Percentiles rank a stretch among this genome's conserved stretches.
These are phyloP conservation scores for Phylloboletellus chloephorus DNA, from an alignment of 1,284 basidiomycete species.

Conservation along the genomic window DNA sequence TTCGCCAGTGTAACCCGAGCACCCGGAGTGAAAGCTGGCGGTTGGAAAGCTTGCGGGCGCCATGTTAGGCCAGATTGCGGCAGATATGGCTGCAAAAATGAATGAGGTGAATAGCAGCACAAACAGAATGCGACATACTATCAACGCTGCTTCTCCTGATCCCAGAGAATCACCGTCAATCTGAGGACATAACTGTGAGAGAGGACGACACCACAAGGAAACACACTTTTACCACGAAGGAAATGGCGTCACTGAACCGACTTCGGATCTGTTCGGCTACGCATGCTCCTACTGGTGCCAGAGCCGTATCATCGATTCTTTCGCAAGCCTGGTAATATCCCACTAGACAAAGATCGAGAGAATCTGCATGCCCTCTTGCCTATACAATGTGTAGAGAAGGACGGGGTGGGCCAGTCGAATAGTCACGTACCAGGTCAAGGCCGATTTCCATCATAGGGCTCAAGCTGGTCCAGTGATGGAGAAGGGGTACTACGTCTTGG, in stretches of 20 bases:
- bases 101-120: background rate
- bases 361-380: conserved; percentile 54
- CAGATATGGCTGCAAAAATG: conserved; percentile 42
- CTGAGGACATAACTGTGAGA: conserved; percentile 30
- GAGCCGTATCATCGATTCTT: conserved; percentile 48
- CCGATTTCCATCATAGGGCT: conserved; percentile 79
- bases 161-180: conserved; percentile 54
- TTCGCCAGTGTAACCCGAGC: conserved; percentile 44
- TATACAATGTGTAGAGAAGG: conserved; percentile 24
- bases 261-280: conserved; percentile 49
- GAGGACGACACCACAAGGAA: conserved; percentile 5
- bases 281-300: conserved; percentile 61
- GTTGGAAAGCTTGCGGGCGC: conserved; percentile 37
- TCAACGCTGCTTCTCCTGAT: conserved; percentile 44
- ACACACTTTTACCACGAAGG: conserved; percentile 49
- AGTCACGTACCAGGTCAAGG: conserved; percentile 55
- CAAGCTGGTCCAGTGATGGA: conserved; percentile 75
- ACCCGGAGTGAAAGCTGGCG: conserved; percentile 40
- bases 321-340: conserved; percentile 73
- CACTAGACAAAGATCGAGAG: conserved; percentile 45
- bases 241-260: conserved; percentile 51
- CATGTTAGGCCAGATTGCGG: conserved; percentile 38
- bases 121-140: conserved; percentile 39
- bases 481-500: conserved; percentile 62
- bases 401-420: background rate